phyloP scores from a whole-genome alignment of 2,329 filamentous ascomycete species.

The Fusarium algeriense region DNA sequence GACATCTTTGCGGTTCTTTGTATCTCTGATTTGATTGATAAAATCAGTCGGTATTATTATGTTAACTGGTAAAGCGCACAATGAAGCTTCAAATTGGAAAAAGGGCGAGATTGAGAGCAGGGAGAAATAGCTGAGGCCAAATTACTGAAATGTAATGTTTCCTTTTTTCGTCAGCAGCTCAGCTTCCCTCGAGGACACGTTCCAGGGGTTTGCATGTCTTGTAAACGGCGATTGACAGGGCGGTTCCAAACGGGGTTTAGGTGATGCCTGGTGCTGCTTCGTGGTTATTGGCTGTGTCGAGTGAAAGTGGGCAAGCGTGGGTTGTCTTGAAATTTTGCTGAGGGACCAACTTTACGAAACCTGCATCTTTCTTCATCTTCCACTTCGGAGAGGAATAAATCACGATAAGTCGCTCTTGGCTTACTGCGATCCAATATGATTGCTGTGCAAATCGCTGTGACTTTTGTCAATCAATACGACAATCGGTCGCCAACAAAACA shows the following conservation, averaged over 20 bases:
- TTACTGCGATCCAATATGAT: constrained; percentile 2
- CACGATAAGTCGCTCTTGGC: background rate
- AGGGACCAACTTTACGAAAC: constrained; percentile 1
- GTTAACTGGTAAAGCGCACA: background rate
- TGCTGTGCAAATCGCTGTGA: background rate
- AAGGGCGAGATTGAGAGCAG: constrained; percentile 20
- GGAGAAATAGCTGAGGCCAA: constrained; percentile 31
- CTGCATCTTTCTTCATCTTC: constrained; percentile 29
- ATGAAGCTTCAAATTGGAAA: constrained; percentile 5
- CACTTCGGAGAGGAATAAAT: constrained; percentile 7
- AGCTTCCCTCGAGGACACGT: constrained; percentile 36
- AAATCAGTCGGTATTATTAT: background rate
- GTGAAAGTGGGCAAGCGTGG: constrained; percentile 30
- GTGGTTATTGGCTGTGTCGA: constrained; percentile 37
- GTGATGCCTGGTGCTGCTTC: constrained; percentile 19
- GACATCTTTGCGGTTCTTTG: constrained; percentile 61
- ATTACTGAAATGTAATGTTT: constrained; percentile 30
- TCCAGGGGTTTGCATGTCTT: constrained; percentile 37
- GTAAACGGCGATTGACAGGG: constrained; percentile 40
- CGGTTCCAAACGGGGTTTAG: constrained; percentile 26
- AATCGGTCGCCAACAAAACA: background rate
- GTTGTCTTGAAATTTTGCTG: constrained; percentile 41
- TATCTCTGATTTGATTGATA: constrained; percentile 4
- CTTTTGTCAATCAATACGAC: background rate
- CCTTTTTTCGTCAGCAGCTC: constrained; percentile 38